Base-by-base conservation (phyloP, 2,329 filamentous ascomycete species). In the Cladosporium sphaerospermum region DNA sequence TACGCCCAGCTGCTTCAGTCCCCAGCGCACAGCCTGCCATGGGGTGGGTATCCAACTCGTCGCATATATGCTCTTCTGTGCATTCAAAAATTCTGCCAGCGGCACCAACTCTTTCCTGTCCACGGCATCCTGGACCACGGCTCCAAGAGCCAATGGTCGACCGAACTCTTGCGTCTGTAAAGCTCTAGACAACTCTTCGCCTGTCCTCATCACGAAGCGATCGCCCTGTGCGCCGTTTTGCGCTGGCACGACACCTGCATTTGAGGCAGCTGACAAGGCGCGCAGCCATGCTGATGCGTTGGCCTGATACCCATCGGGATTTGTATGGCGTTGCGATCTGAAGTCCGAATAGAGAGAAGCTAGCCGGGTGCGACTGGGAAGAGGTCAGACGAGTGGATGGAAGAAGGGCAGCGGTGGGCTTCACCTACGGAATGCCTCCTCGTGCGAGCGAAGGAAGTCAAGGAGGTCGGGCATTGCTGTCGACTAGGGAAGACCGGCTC, bases 291-390 rank as follows among this genome's bases (percentile, higher is more conserved):
- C 88, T 6, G 79, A 73, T 40, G 89, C 76, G 67, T 96, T 96
- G 41, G 89, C 88, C 16, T 77, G 73, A 73, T 89, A 96, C 63
- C 89, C 89, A 68, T 95, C 89, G 1, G 89, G 88, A 65, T 96
- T 95, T 18, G 87, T 81, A 37, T 79, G 81, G 62, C 79, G 79
- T 61, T 92, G 89, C 4, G 81, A 72, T 36, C 82, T 77, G 66
- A 96, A 95, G 68, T 96, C 90, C 45, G 89, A 91, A 73, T 95
- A 96, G 43, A 96, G 82, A 4, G 89, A 91, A 10, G 88, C 84
- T 10, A 96, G 78, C 46, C 90, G 87, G 58, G 84, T 80, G 73
- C 85, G 89, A 59, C 68, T 70, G 32, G 16, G 28, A 19, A 11
- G 14, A 16, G 40, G 46, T 57, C 52, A 58, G 59, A 36, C 33